Evolutionary conservation across 1,284 basidiomycete species (phyloP), one percentile per base, ranked within the genome.

Genomic region (Ceratobasidium sp.): DNA sequence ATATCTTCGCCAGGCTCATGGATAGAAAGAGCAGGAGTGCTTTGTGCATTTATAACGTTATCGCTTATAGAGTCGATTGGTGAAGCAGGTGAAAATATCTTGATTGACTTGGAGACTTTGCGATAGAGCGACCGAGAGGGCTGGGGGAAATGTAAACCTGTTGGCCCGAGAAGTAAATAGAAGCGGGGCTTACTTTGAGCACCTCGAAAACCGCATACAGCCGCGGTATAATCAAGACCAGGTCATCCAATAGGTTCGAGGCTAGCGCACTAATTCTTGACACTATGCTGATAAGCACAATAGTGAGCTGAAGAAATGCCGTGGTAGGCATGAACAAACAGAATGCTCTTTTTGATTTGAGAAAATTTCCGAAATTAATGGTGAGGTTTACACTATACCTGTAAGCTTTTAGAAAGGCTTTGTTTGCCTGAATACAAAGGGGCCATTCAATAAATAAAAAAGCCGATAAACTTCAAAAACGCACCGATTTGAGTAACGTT

Each of bases 281-380:
- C 50, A 87, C 85, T 61, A 93, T 87, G 9, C 90, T 90, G 26
- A 87, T 85, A 48, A 94, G 85, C 2, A 89, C 86, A 44, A 94
- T 82, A 15, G 91, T 85, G 12, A 93, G 82, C 79, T 92, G 91
- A 3, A 93, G 84, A 81, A 94, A 94, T 23, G 91, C 91, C 17
- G 91, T 92, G 0, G 89, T 88, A 82, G 92, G 91, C 86, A 94
- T 89, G 65, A 89, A 88, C 28, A 91, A 84, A 44, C 86, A 84
- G 77, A 93, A 89, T 44, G 88, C 88, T 64, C 93, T 94, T 66
- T 4, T 62, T 62, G 73, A 77, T 66, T 76, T 48, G 26, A 74
- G 28, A 26, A 61, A 28, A 48, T 20, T 54, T 20, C 15, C 44
- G 56, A 2, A 13, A 28, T 10, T 20, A 40, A 61, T 42, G 61